Base-by-base conservation (phyloP, 352 stramenopile genomes). In the Phytophthora ramorum region DNA sequence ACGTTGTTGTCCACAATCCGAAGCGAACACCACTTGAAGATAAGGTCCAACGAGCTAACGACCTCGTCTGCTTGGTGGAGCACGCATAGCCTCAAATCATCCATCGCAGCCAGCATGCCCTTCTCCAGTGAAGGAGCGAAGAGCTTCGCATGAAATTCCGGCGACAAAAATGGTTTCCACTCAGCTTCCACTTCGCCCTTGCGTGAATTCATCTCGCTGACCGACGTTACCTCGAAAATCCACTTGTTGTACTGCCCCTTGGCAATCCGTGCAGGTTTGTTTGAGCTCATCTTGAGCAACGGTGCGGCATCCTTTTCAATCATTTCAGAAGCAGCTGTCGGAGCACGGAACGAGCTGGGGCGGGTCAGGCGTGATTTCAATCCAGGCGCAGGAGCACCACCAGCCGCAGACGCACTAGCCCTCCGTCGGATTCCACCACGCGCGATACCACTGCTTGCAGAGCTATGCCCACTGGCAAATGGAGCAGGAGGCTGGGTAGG, bases 1-100 rank as follows among this genome's bases (percentile, higher is more conserved):
- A 95, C 89, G 43, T 96, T 96, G 55, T 95, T 95, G 68, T 96
- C 89, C 7, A 95, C 87, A 47, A 96, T 81, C 7, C 89, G 85
- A 12, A 96, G 74, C 5, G 79, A 83, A 24, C 82, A 95, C 89
- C 89, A 96, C 69, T 96, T 96, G 34, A 96, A 71, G 12, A 95
- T 75, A 24, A 92, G 68, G 64, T 96, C 89, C 26, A 96, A 58
- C 16, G 75, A 84, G 14, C 74, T 62, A 8, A 93, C 58, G 17
- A 95, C 71, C 58, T 96, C 87, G 17, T 91, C 71, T 0, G 73
- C 76, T 58, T 95, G 86, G 14, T 72, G 75, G 0, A 84, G 76
- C 20, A 91, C 78, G 35, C 81, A 92, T 8, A 74, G 55, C 58
- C 82, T 91, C 45, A 96, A 63, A 20, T 94, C 85, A 12, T 87